Base-by-base conservation (phyloP, 1,139 yeast genomes). In the Ogataea hybrid region DNA sequence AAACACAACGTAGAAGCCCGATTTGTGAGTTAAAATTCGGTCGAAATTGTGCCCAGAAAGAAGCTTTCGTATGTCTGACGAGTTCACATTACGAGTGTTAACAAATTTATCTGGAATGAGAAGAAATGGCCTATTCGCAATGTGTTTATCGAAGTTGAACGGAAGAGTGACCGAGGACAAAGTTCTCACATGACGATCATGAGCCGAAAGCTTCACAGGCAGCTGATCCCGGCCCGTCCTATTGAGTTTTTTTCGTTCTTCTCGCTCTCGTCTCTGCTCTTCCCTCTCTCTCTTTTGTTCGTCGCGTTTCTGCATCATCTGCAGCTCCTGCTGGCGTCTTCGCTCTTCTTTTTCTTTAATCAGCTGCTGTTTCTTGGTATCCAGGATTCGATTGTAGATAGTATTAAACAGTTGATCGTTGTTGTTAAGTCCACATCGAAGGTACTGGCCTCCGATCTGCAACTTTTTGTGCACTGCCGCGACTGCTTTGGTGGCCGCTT, bases 1-100 rank as follows among this genome's bases (percentile, higher is more conserved):
- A 62, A 88, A 88, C 1, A 85, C 80, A 33, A 87, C 69, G 56
- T 75, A 88, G 51, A 83, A 81, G 0, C 96, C 96, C 4, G 73
- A 61, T 28, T 67, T 65, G 50, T 84, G 90, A 4, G 78, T 71
- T 37, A 84, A 58, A 2, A 86, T 76, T 45, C 86, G 68, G 0
- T 79, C 74, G 82, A 89, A 83, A 43, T 74, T 77, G 53, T 84
- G 83, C 43, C 62, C 75, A 16, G 68, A 70, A 30, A 83, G 64
- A 8, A 67, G 65, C 25, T 72, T 68, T 52, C 80, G 77, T 36
- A 83, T 60, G 49, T 80, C 86, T 42, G 69, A 73, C 1, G 80
- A 68, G 10, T 74, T 67, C 1, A 80, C 70, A 43, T 69, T 67
- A 37, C 69, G 68, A 0, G 79, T 69, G 2, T 85, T 74, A 5